Base-by-base conservation (phyloP, 2,329 filamentous ascomycete genomes). In the Pseudocercospora ulei region DNA sequence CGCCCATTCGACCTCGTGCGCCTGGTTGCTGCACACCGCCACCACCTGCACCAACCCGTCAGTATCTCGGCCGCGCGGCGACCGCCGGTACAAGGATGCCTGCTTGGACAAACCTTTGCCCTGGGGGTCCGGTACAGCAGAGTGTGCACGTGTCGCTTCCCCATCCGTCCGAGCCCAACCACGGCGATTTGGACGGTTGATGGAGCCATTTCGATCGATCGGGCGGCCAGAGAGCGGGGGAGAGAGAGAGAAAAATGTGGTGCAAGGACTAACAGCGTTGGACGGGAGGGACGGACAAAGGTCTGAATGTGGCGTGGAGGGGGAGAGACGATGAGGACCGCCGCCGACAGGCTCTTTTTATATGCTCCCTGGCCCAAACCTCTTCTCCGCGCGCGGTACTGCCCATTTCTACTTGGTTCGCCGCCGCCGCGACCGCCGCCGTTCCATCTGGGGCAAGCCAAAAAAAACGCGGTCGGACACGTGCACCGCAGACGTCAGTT, bases 121-220 rank as follows among this genome's bases (percentile, higher is more conserved):
- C 66, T 62, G 16, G 67, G 66, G 4, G 64, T 64, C 17, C 60
- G 59, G 39, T 67, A 55, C 33, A 70, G 56, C 41, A 70, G 64
- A 47, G 68, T 69, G 30, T 66, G 54, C 36, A 66, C 69, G 56
- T 72, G 69, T n/a, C 68, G 63, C 42, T 66, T 63, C 31, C 69
- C 69, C 66, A 72, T 72, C 47, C 69, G 66, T 19, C 69, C 69
- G 33, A 72, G 66, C 30, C 69, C 69, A 24, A 65, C 66, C 35
- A 66, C 65, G 37, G 60, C 69, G 46, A 71, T 56, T 46, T 65
- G 59, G 39, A 69, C 22, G 8, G 22, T 24, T 24, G 22, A 3
- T 24, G 22, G 22, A 9, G 22, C 22, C 22, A 24, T 24, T 24
- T 24, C 22, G 11, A 24, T 6, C 22, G 3, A 24, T 11, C 5